These are phyloP conservation scores for Tolypocladium tundrense DNA, from an alignment of 2,329 filamentous ascomycete species.

Conservation along the genomic window DNA sequence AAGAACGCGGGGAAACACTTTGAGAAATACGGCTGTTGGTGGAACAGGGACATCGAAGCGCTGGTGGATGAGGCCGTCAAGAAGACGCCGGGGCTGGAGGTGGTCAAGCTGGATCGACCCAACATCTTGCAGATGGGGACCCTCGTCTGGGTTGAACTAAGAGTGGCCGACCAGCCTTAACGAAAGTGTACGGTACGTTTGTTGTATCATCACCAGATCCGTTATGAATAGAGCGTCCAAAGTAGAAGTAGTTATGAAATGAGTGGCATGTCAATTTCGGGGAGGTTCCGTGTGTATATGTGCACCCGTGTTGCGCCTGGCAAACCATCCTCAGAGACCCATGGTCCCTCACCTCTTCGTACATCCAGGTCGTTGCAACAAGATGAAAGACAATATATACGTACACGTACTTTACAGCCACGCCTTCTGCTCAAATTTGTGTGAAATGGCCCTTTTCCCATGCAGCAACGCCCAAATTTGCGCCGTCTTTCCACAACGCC, in stretches of 20 bases:
- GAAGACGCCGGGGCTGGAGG: constrained; percentile 42
- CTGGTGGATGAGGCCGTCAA: constrained; percentile 40
- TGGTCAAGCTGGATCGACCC: constrained; percentile 43
- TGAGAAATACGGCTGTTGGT: constrained; percentile 54
- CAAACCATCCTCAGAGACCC: neutral
- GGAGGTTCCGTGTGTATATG: constrained; percentile 3
- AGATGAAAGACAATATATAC: constrained; percentile 16
- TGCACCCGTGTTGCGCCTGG: constrained; percentile 1
- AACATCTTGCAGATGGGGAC: constrained; percentile 46
- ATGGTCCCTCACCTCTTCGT: constrained; percentile 7
- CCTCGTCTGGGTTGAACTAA: constrained; percentile 47
- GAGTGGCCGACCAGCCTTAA: constrained; percentile 19
- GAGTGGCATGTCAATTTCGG: constrained; percentile 7
- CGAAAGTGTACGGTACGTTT: neutral
- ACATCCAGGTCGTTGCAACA: constrained; percentile 9
- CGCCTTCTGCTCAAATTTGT: constrained; percentile 3
- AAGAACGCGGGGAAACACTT: constrained; percentile 45
- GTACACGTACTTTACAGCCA: constrained; percentile 20
- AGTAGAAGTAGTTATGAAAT: neutral
- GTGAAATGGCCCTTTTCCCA: neutral
- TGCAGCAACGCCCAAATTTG: neutral
- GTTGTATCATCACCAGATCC: neutral
- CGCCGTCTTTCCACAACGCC: constrained; percentile 6
- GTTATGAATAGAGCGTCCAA: too few relatives aligned
- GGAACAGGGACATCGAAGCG: constrained; percentile 52